These are phyloP conservation scores for Eremothecium coryli DNA, from an alignment of 1,139 yeast genomes.

Conservation along the genomic window DNA sequence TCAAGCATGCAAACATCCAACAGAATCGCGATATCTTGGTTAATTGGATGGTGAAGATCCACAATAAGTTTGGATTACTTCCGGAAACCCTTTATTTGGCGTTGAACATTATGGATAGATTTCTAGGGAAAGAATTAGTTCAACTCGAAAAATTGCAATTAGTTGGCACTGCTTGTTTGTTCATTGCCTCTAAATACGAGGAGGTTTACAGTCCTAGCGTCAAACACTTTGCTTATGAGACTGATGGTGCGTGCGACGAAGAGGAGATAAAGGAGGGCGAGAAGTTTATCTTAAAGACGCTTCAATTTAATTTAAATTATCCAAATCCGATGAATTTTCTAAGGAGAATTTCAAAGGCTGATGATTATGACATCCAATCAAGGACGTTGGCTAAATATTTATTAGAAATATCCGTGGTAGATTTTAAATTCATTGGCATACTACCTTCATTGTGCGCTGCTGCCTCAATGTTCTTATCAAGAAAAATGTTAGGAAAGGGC, in stretches of 20 bases:
- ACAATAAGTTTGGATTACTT: slow-evolving; percentile 70
- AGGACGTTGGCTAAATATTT: slow-evolving; percentile 88
- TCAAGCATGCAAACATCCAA: slow-evolving; percentile 64
- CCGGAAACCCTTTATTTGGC: slow-evolving; percentile 90
- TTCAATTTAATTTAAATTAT: slow-evolving; percentile 72
- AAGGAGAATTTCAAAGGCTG: slow-evolving; percentile 89
- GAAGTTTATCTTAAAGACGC: slow-evolving; percentile 64
- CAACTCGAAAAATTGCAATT: slow-evolving; percentile 80
- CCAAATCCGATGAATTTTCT: slow-evolving; percentile 94
- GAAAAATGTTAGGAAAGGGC: slow-evolving; percentile 63
- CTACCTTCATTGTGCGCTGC: slow-evolving; percentile 84
- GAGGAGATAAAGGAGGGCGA: slow-evolving; percentile 86
- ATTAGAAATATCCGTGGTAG: slow-evolving; percentile 72
- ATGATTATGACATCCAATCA: slow-evolving; percentile 85
- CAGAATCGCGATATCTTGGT: slow-evolving; percentile 82
- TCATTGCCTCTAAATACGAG: slow-evolving; percentile 92
- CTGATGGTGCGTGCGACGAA: slow-evolving; percentile 68
- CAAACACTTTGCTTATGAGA: slow-evolving; percentile 77
- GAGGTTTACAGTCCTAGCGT: slow-evolving; percentile 90
- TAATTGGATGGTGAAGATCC: slow-evolving; percentile 94
- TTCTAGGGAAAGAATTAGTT: slow-evolving; percentile 70
- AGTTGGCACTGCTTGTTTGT: slow-evolving; percentile 81
- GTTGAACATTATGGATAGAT: slow-evolving; percentile 84
- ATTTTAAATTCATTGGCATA: slow-evolving; percentile 68
- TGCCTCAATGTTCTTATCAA: slow-evolving; percentile 81